Evolutionary conservation across 2,329 filamentous ascomycete genomes (phyloP), one percentile per base, ranked within the genome.

Genomic region (Triangularia setosa): DNA sequence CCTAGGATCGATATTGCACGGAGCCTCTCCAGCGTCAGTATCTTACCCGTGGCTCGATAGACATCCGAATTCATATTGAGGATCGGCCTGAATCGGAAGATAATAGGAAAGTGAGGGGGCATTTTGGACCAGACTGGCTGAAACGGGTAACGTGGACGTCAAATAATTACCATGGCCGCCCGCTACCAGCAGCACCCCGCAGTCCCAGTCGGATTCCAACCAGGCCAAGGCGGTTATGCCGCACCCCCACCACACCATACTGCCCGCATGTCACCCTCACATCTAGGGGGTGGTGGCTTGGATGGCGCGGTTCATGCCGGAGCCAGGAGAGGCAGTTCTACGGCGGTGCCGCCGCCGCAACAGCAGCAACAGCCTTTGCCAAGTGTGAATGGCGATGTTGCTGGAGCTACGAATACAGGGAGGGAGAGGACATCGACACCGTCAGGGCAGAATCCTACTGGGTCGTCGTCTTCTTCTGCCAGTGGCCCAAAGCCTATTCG

Each of bases 401-500:
- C 52, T 27, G 52, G 12, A 7, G 23, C 11, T 55, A 6, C 25
- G n/a, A 55, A 9, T 11, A 27, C 16, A 18, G 52, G 11, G 9
- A 55, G 23, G 23, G 25, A 27, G 25, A 23, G 52, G 23, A 55
- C 23, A 55, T 27, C 52, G 16, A 55, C 52, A 55, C n/a, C n/a
- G 11, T 21, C 40, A 9, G 52, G 52, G 4, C 52, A 55, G 23
- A 55, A 25, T 55, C 16, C 52, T 16, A 27, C 6, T 25, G 52
- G 52, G 2, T n/a, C 25, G 11, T 25, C 23, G 14, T 55, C 52
- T n/a, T 55, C 52, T n/a, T 16, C 52, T n/a, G 6, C 52, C 23
- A 25, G 11, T 9, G 52, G 52, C 4, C 33, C 54, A 57, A 81
- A 78, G 66, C 79, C 79, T 2, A 84, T 87, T 65, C 81, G 84